Evolutionary conservation across 2,329 filamentous ascomycete species (phyloP).

Genomic region (Penicillium concentricum): DNA sequence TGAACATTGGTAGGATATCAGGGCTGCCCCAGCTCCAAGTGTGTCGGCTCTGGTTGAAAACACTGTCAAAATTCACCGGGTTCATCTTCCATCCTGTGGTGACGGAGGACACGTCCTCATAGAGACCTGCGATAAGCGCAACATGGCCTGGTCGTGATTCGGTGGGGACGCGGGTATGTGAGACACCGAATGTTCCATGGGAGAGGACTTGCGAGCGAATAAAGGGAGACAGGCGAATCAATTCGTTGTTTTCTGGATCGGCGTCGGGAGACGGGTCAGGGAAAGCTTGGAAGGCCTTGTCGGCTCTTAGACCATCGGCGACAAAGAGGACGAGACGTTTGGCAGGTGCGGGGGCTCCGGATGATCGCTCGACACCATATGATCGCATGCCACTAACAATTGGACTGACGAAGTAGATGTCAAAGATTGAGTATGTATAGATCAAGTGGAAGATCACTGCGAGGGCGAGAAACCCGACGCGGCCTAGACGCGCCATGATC

Average conservation of each 20-base stretch:
- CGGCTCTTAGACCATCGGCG: constrained; percentile 93
- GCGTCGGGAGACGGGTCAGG: constrained; percentile 72
- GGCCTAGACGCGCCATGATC: constrained; percentile 57
- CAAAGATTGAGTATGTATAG: constrained; percentile 95
- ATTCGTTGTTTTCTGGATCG: constrained; percentile 38
- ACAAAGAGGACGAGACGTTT: constrained; percentile 91
- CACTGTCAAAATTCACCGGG: constrained; percentile 96
- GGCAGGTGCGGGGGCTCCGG: constrained; percentile 68
- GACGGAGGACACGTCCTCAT: constrained; percentile 96
- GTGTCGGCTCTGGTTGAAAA: constrained; percentile 94
- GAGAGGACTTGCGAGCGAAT: constrained; percentile 83
- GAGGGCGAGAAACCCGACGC: constrained; percentile 80
- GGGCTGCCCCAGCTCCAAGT: constrained; percentile 99
- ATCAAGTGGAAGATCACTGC: constrained; percentile 90
- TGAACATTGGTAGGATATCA: constrained; percentile 96
- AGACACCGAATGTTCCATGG: constrained; percentile 94
- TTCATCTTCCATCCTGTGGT: constrained; percentile 98
- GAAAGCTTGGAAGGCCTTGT: constrained; percentile 95
- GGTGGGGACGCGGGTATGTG: constrained; percentile 93
- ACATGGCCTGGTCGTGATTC: constrained; percentile 96
- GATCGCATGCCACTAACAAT: constrained; percentile 94
- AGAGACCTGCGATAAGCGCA: constrained; percentile 90
- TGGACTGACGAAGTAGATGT: constrained; percentile 97
- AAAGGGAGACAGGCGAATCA: constrained; percentile 83
- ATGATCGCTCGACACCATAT: constrained; percentile 65